Evolutionary conservation across 495 filamentous ascomycete genomes (phyloP).

Genomic region (Monascus purpureus): DNA sequence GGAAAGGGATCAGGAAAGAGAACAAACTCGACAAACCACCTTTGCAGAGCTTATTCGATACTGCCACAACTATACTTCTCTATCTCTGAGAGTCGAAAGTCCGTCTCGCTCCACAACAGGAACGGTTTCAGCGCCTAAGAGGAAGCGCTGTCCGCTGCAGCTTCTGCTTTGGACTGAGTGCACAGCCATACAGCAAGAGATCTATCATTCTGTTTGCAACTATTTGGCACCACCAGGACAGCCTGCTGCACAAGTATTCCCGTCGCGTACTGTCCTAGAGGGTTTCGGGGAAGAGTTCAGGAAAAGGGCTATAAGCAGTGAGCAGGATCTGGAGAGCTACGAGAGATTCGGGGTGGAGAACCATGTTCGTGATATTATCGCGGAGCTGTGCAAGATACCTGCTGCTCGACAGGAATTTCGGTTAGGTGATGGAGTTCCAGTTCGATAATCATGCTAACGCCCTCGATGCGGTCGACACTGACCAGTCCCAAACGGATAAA

Average conservation of each 20-base stretch:
- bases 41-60: conserved; percentile 17
- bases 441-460: conserved; percentile 14
- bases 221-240: conserved; percentile 10
- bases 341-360: conserved; percentile 14
- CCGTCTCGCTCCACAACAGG: conserved; percentile 19
- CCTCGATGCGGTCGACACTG: conserved; percentile 2
- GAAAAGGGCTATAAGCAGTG: conserved; percentile 12
- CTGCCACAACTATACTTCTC: conserved; percentile 14
- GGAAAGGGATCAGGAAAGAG: conserved; percentile 1
- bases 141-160: conserved; percentile 16
- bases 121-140: conserved; percentile 13
- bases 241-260: conserved; percentile 4
- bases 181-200: conserved; percentile 10
- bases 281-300: conserved; percentile 1
- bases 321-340: conserved; percentile 19
- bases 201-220: conserved; percentile 13
- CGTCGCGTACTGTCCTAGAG: not conserved
- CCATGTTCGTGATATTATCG: conserved; percentile 11
- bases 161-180: conserved; percentile 19
- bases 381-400: conserved; percentile 15
- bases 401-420: conserved; percentile 10
- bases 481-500: conserved; percentile 1
- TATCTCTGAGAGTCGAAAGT: conserved; percentile 8
- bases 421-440: conserved; percentile 12
- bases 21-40: conserved; percentile 12